Conservation (phyloP, 371 early-diverging fungal genomes). For the Massospora cicadina region DNA sequence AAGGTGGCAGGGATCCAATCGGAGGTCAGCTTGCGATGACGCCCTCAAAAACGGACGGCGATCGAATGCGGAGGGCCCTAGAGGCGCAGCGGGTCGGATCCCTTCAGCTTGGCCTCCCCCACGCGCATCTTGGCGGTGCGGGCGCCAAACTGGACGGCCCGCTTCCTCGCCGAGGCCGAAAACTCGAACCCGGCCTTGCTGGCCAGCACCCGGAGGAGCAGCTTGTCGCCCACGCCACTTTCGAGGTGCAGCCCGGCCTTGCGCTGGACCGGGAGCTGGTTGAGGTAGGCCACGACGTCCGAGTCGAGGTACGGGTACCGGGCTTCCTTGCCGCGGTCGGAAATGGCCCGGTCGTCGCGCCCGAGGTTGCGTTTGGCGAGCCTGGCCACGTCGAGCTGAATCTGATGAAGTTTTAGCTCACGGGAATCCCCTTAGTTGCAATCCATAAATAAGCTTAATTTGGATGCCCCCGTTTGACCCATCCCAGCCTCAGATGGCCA, state of each 20-base stretch:
- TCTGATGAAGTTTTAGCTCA: constrained; percentile 16
- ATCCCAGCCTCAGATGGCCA: too few relatives aligned
- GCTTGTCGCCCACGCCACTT: constrained; percentile 79
- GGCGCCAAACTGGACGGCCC: constrained; percentile 95
- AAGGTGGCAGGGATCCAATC: too few relatives aligned
- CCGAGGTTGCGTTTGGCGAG: constrained; percentile 77
- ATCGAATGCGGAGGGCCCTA: too few relatives aligned
- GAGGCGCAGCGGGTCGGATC: neutral
- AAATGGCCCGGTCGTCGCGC: constrained; percentile 83
- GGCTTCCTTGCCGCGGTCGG: constrained; percentile 74
- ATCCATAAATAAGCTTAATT: too few relatives aligned
- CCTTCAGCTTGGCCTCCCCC: neutral
- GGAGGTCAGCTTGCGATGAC: too few relatives aligned
- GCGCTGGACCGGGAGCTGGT: constrained; percentile 44
- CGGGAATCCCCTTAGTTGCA: too few relatives aligned
- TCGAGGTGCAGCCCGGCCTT: constrained; percentile 66
- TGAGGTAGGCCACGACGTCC: constrained; percentile 43
- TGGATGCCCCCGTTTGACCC: too few relatives aligned
- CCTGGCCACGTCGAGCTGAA: constrained; percentile 68
- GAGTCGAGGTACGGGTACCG: constrained; percentile 78
- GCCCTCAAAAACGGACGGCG: too few relatives aligned
- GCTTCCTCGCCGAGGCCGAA: constrained; percentile 49
- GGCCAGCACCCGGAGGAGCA: constrained; percentile 53
- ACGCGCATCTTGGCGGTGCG: constrained; percentile 77
- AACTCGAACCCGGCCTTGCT: constrained; percentile 30